phyloP scores from a whole-genome alignment of 306 rosid genomes.

The Rosa rugosa region DNA sequence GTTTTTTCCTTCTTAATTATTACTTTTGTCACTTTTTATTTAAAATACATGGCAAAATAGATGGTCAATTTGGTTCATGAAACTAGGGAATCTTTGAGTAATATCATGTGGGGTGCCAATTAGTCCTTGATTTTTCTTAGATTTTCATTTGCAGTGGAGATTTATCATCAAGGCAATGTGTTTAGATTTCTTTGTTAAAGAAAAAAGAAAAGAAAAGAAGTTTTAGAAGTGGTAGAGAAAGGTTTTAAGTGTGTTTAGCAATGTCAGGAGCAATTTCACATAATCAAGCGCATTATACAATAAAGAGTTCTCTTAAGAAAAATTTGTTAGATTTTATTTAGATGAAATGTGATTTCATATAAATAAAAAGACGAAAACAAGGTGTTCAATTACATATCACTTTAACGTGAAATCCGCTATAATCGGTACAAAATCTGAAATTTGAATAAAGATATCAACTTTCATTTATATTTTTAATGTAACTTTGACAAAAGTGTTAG shows the following conservation, averaged over 20 bases:
- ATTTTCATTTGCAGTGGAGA: neutral
- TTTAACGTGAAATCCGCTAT: neutral
- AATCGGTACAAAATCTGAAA: neutral
- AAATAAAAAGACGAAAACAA: neutral
- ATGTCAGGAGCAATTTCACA: no score
- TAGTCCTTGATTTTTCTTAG: neutral
- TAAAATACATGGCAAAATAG: neutral
- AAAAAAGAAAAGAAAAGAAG: neutral
- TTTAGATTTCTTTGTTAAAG: neutral
- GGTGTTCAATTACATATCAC: neutral
- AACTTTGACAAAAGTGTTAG: neutral
- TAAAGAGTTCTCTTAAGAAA: neutral
- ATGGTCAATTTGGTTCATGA: constrained; percentile 3
- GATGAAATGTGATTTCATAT: neutral
- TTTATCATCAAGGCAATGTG: neutral
- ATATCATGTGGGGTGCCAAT: neutral
- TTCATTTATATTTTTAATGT: neutral
- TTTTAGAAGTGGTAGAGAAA: neutral
- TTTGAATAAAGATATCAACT: neutral
- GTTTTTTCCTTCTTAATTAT: neutral
- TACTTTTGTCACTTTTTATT: neutral
- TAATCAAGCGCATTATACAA: no score
- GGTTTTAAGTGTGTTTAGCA: no score
- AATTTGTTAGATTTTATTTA: neutral
- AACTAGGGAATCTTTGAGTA: constrained; percentile 9